These are phyloP conservation scores for Avena insularis DNA, from an alignment of 176 grass and related monocot genomes.

Conservation along the genomic window DNA sequence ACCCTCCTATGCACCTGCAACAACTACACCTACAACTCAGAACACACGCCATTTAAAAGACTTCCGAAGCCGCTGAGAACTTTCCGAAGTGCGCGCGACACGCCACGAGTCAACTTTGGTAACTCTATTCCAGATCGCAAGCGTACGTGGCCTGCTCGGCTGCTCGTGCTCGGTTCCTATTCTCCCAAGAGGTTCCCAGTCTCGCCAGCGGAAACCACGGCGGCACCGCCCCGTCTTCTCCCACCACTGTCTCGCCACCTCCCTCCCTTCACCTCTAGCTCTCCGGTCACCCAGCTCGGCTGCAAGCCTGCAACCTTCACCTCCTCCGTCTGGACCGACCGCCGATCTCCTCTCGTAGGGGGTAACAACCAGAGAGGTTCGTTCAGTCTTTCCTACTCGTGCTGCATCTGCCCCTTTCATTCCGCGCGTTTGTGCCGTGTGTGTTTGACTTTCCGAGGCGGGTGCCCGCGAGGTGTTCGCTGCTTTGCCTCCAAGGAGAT, in stretches of 20 bases:
- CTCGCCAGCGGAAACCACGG: neutral
- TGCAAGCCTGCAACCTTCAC: neutral
- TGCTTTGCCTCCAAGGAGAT: conserved; percentile 3
- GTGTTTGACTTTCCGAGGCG: neutral
- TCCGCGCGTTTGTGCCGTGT: neutral
- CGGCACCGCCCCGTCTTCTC: neutral
- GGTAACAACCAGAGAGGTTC: neutral
- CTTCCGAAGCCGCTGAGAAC: too few relatives aligned
- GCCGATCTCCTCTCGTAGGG: neutral
- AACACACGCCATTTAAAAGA: too few relatives aligned
- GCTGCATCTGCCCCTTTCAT: neutral
- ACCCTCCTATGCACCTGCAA: too few relatives aligned
- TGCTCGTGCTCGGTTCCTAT: neutral
- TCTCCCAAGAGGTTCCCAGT: neutral
- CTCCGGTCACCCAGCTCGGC: neutral
- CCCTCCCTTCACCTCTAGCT: neutral
- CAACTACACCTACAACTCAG: too few relatives aligned
- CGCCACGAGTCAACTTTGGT: too few relatives aligned
- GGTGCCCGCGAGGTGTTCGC: conserved; percentile 32
- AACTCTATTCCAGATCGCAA: neutral
- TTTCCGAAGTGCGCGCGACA: too few relatives aligned
- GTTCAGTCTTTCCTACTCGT: neutral
- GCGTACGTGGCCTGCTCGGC: neutral
- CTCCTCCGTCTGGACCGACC: neutral
- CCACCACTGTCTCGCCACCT: neutral